Percentiles rank a stretch among this genome's conserved stretches.
These are phyloP conservation scores for Tillandsia fasciculata DNA, from an alignment of 176 grass and related monocot genomes.

Conservation along the genomic window DNA sequence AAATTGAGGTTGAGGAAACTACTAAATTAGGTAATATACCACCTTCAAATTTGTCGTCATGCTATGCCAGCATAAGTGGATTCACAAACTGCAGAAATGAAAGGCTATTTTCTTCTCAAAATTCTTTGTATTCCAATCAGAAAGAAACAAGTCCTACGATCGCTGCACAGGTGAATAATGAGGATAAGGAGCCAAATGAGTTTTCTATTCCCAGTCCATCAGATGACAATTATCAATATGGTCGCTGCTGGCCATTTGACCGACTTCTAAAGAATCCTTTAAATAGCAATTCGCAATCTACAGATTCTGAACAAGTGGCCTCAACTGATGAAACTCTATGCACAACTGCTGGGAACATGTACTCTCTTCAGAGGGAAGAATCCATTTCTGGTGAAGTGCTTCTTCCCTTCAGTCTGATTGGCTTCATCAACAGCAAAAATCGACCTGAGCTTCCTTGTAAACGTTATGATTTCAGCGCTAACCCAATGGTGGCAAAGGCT, in stretches of 20 bases:
- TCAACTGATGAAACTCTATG: slow-evolving; percentile 11
- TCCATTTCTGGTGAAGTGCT: slow-evolving; percentile 21
- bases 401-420: slow-evolving; percentile 18
- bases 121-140: slow-evolving; percentile 15
- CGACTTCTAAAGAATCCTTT: slow-evolving; percentile 35
- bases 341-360: slow-evolving; percentile 11
- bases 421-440: slow-evolving; percentile 19
- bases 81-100: slow-evolving; percentile 20
- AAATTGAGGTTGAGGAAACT: slow-evolving; percentile 33
- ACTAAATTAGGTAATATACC: slow-evolving; percentile 17
- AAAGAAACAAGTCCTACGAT: slow-evolving; percentile 23
- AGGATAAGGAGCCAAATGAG: slow-evolving; percentile 22
- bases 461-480: slow-evolving; percentile 57
- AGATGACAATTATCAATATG: slow-evolving; percentile 32
- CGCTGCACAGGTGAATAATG: slow-evolving; percentile 20
- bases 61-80: slow-evolving; percentile 20
- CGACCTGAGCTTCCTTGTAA: slow-evolving; percentile 15
- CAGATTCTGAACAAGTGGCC: slow-evolving; percentile 3
- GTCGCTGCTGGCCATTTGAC: slow-evolving; percentile 46
- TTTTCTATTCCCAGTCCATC: not conserved
- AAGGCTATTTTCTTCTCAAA: slow-evolving; percentile 34
- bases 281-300: slow-evolving; percentile 8
- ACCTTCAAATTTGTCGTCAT: slow-evolving; percentile 27
- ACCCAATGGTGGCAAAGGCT: slow-evolving; percentile 57
- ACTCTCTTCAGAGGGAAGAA: slow-evolving; percentile 28